Base-by-base conservation (phyloP, 2,329 filamentous ascomycete species). In the Sporothrix mexicana region DNA sequence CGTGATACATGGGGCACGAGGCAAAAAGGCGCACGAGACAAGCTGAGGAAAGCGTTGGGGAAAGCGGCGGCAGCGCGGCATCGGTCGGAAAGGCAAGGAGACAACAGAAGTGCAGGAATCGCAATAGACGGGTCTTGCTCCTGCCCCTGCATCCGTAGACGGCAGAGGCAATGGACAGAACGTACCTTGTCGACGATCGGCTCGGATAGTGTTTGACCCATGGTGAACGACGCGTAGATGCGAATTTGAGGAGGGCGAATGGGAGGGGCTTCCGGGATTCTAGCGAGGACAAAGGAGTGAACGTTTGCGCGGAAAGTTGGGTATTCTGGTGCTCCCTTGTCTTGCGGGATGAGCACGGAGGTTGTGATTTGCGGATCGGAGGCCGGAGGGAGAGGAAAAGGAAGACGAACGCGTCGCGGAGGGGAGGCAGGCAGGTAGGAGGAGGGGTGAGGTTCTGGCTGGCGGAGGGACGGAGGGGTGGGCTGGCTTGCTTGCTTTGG, bases 201-300 rank as follows among this genome's bases (percentile, higher is more conserved):
- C 88, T 99, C 96, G 80, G 95, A 98, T 81, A 99, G 91, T 84
- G 96, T 99, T 88, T 99, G 96, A 89, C 96, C 96, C 96, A 99
- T 99, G 85, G 81, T 82, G 81, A 81, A 78, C 78, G 55, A 76
- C 78, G 75, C 78, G 77, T 76, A 64, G 45, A 30, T 64, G 72
- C 45, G 62, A 61, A 47, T 53, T 15, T 25, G 25, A 67, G 57
- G 51, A 45, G 55, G 69, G 43, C 15, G 59, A 57, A 57, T 9
- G 47, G 43, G 73, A 64, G 49, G 64, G 17, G n/a, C 17, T 43
- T 17, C 49, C 7, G 71, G 13, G 8, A 20, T 23, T 15, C 47
- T 66, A 57, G 55, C n/a, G 69, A 69, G 62, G 62, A 71, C 61
- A 64, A 69, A 49, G n/a, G 36, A 30, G 23, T 41, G 13, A 47